Evolutionary conservation across 345 rosid genomes (phyloP).

Genomic region (Salix brachista): DNA sequence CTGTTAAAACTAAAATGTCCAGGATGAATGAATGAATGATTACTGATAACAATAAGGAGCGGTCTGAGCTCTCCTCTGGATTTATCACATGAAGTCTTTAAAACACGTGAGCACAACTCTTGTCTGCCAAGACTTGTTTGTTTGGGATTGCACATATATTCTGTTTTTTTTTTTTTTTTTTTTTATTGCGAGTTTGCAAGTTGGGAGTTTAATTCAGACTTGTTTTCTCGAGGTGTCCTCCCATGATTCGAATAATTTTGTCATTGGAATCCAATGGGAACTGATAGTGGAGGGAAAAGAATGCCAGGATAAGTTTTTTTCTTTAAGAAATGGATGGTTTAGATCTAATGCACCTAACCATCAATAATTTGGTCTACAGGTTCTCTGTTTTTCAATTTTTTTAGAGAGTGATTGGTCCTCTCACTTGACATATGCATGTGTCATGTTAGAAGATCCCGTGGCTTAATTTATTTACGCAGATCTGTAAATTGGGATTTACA

Average conservation of each 20-base stretch:
- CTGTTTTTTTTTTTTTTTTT: not conserved
- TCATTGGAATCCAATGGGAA: not conserved
- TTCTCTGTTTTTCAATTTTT: not conserved
- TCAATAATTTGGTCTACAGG: not conserved
- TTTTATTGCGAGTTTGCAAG: not conserved
- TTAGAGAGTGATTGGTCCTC: not conserved
- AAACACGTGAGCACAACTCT: not conserved
- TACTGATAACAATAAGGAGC: not conserved
- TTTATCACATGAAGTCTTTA: not conserved
- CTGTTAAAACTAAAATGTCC: too few relatives aligned
- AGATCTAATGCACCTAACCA: conserved; percentile 1
- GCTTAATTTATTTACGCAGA: not conserved
- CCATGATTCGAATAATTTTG: not conserved
- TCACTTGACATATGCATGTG: conserved; percentile 1
- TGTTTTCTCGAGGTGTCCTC: not conserved
- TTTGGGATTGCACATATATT: not conserved
- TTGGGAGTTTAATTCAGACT: not conserved
- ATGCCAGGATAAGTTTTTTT: not conserved
- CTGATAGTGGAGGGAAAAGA: not conserved
- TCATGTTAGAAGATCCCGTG: not conserved
- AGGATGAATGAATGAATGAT: not conserved
- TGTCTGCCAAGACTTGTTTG: conserved; percentile 1
- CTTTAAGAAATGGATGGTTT: not conserved
- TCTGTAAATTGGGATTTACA: not conserved
- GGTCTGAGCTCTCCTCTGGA: not conserved